phyloP scores from a whole-genome alignment of 257 asterid genomes.

The Asclepias syriaca region DNA sequence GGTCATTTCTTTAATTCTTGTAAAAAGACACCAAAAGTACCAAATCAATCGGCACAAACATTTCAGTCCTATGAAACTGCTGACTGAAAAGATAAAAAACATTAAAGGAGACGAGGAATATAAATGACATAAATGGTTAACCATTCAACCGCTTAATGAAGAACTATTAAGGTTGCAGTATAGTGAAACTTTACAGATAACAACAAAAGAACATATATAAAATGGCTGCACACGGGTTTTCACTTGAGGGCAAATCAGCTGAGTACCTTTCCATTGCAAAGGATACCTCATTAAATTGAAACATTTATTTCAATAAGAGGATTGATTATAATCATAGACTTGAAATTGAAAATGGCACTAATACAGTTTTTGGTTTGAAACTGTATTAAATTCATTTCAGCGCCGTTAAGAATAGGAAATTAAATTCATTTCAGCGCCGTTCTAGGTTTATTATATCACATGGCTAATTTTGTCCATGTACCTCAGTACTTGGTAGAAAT shows the following conservation, averaged over 20 bases:
- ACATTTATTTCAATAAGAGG: not conserved
- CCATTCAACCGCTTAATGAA: not conserved
- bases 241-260: not conserved
- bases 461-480: too few species aligned
- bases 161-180: not conserved
- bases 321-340: not conserved
- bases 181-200: not conserved
- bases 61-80: not conserved
- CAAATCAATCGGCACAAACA: not conserved
- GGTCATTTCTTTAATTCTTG: not conserved
- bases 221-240: not conserved
- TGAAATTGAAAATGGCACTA: not conserved
- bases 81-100: not conserved
- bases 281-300: not conserved
- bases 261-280: not conserved
- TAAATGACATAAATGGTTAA: not conserved
- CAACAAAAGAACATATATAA: not conserved
- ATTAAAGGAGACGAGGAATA: not conserved
- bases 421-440: too few species aligned
- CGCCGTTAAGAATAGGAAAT: too few species aligned
- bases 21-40: not conserved
- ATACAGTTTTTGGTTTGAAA: too few species aligned
- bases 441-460: too few species aligned
- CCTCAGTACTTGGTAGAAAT: too few species aligned
- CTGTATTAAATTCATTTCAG: too few species aligned